Evolutionary conservation across 208 protist species (phyloP), one percentile per base, ranked within the genome.

Genomic region (Crithidia sp.): DNA sequence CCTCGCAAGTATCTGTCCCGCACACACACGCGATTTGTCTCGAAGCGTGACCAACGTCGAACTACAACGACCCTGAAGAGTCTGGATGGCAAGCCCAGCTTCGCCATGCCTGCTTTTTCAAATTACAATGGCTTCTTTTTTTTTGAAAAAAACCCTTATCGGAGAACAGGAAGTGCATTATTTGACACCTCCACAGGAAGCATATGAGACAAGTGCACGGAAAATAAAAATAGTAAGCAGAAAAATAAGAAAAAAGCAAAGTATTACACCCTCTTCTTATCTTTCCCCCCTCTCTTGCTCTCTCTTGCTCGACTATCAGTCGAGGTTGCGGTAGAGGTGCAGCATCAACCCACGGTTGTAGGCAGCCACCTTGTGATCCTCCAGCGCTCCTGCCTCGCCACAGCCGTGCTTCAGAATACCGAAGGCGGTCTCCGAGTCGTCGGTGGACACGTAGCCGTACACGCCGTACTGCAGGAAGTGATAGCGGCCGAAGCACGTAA

Each of bases 321-420:
- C 63, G 28, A 17, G 7, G 54, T 74, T 74, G 14, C 80, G 76
- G 65, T 88, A 84, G 43, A 95, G 74, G 55, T 90, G 84, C 9
- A 90, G 50, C 79, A 88, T 84, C 59, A 91, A 8, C 12, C 80
- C 85, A 14, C 87, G 75, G 59, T 93, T 92, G 72, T 95, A 95
- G 44, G 81, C 81, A 14, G 74, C 61, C 13, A 95, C 66, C 13
- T 77, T 86, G 74, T 95, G 90, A 52, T 93, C 86, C 7, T 39
- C n/a, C 57, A 83, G 62, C 47, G 85, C 17, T 37, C 55, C 53
- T 36, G 52, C 79, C 47, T 62, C 67, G 10, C 67, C 63, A 59
- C 80, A 85, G 68, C 86, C 87, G 53, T 73, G 66, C 80, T 90
- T 92, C 3, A 95, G 67, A 8, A 86, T 62, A 9, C 67, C 79